Percentiles rank a stretch among this genome's conserved stretches.
Conservation (phyloP, 2,329 filamentous ascomycete genomes). For the Lomentospora prolificans region DNA sequence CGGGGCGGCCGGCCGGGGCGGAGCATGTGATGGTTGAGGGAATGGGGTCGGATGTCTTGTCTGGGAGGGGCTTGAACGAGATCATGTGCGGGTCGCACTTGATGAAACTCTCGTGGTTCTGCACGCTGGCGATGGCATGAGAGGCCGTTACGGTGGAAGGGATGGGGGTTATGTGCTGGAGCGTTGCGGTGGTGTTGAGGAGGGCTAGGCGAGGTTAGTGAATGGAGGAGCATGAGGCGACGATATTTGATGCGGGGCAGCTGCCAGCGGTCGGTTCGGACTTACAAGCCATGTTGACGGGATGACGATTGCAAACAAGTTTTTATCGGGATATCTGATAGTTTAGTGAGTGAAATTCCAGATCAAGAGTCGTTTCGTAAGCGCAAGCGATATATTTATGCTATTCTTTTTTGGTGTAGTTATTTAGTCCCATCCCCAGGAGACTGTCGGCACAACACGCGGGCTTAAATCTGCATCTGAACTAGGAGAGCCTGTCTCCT, state of each 20-base stretch:
- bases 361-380: background rate
- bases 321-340: no score
- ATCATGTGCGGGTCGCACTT: slow-evolving; percentile 41
- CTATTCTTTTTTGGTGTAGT: background rate
- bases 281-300: background rate
- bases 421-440: no score
- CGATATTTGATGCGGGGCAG: no score
- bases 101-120: slow-evolving; percentile 42
- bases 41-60: slow-evolving; percentile 14
- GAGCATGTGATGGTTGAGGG: slow-evolving; percentile 1
- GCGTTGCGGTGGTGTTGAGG: slow-evolving; percentile 31
- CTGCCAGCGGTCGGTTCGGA: no score
- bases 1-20: slow-evolving; percentile 15
- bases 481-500: background rate
- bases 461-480: background rate
- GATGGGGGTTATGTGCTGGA: slow-evolving; percentile 33
- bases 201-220: slow-evolving; percentile 18
- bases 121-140: slow-evolving; percentile 34
- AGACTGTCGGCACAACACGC: no score
- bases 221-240: background rate
- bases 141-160: slow-evolving; percentile 25
- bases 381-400: no score
- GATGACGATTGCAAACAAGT: no score
- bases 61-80: slow-evolving; percentile 27
- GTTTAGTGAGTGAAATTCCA: background rate